Evolutionary conservation across 1,139 yeast genomes (phyloP).

Genomic region (Yamadazyma pseudoaaseri): DNA sequence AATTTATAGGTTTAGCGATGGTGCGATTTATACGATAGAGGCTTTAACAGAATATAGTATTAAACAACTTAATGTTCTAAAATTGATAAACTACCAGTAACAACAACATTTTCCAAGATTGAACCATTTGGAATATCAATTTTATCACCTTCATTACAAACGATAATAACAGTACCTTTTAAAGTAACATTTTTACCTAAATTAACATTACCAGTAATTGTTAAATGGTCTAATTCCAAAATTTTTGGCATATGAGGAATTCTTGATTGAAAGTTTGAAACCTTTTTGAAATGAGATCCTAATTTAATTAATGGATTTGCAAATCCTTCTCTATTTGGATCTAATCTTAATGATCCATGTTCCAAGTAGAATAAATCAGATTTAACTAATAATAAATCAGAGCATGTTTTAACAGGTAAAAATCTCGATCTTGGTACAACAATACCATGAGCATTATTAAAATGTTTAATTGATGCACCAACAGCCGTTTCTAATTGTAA

Average conservation of each 20-base stretch:
- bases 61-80: constrained; percentile 67
- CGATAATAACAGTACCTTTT: constrained; percentile 96
- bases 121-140: constrained; percentile 98
- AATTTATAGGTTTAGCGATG: constrained; percentile 2
- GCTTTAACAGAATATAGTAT: too few relatives aligned
- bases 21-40: constrained; percentile 2
- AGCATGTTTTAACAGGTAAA: constrained; percentile 96
- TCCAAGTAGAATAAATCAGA: constrained; percentile 91
- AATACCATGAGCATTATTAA: constrained; percentile 94
- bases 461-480: constrained; percentile 98
- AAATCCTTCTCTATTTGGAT: constrained; percentile 80
- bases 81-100: constrained; percentile 94
- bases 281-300: constrained; percentile 96
- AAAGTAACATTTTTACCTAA: constrained; percentile 88
- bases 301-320: constrained; percentile 93
- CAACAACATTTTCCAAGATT: constrained; percentile 90
- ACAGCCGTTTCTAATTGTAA: constrained; percentile 97
- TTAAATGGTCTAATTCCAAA: constrained; percentile 92
- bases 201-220: constrained; percentile 94
- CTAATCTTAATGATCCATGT: constrained; percentile 87
- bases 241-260: constrained; percentile 96
- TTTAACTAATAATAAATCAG: constrained; percentile 90
- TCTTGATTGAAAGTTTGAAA: constrained; percentile 83
- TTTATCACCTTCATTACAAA: constrained; percentile 94
- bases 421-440: constrained; percentile 97